A percentile compares a stretch with the other conserved stretches of the same genome.
These are phyloP conservation scores for Leptographium radiaticola DNA, from an alignment of 2,329 filamentous ascomycete species.

Conservation along the genomic window DNA sequence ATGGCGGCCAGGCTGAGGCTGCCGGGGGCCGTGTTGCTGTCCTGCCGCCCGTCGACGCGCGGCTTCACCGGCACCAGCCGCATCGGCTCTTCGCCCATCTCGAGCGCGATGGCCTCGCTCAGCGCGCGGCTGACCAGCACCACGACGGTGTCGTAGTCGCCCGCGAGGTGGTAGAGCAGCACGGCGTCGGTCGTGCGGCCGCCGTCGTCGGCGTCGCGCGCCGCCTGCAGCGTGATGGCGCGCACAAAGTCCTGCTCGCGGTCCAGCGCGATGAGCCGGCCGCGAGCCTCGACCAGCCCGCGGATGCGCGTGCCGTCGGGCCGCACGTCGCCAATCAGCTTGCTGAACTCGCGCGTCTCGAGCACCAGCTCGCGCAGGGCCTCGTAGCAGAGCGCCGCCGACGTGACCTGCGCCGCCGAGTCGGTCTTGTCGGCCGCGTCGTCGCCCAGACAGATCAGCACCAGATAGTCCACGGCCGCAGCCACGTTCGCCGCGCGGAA, in stretches of 20 bases:
- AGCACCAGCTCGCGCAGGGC: slow-evolving; percentile 86
- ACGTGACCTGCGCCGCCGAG: slow-evolving; percentile 21
- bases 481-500: slow-evolving; percentile 85
- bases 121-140: slow-evolving; percentile 78
- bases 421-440: slow-evolving; percentile 49
- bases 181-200: slow-evolving; percentile 89
- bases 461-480: slow-evolving; percentile 85
- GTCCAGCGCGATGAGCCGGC: slow-evolving; percentile 65
- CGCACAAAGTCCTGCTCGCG: slow-evolving; percentile 76
- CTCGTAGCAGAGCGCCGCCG: slow-evolving; percentile 80
- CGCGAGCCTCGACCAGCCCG: slow-evolving; percentile 77
- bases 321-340: slow-evolving; percentile 81
- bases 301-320: slow-evolving; percentile 74
- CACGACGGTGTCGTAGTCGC: slow-evolving; percentile 92
- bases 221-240: slow-evolving; percentile 86
- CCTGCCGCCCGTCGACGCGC: slow-evolving; percentile 39
- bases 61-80: slow-evolving; percentile 71
- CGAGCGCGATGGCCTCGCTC: slow-evolving; percentile 76
- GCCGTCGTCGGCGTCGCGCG: slow-evolving; percentile 85
- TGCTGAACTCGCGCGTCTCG: slow-evolving; percentile 93
- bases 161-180: slow-evolving; percentile 83
- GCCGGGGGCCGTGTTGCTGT: slow-evolving; percentile 35
- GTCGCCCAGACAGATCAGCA: slow-evolving; percentile 80
- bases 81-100: slow-evolving; percentile 70
- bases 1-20: slow-evolving; percentile 49